Percentiles rank a stretch among this genome's conserved stretches.
Evolutionary conservation across 257 asterid species (phyloP).

Genomic region (Apocynum venetum): DNA sequence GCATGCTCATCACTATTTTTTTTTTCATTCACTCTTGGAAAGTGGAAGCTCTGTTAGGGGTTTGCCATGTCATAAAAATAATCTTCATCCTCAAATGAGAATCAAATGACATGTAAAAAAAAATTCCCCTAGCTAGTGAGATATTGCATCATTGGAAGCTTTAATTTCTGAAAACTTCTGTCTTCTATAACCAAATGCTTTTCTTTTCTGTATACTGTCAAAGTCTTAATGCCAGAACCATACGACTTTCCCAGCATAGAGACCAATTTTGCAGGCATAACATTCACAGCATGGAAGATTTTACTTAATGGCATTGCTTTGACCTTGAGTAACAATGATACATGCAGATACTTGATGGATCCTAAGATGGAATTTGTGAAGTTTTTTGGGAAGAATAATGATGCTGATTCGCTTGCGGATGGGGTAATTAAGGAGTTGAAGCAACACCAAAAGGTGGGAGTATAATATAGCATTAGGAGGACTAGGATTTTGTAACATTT

Average conservation of each 20-base stretch:
- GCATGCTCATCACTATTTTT: not conserved
- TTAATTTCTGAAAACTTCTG: not conserved
- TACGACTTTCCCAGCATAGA: not conserved
- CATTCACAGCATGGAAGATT: not conserved
- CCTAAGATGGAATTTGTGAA: constrained; percentile 84
- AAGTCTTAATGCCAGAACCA: not conserved
- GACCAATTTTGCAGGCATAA: not conserved
- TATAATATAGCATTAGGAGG: constrained; percentile 13
- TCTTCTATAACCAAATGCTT: not conserved
- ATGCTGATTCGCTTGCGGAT: constrained; percentile 55
- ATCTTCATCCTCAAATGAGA: not conserved
- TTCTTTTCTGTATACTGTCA: not conserved
- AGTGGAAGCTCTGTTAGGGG: not conserved
- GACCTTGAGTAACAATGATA: not conserved
- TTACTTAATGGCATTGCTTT: no score
- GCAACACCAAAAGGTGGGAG: constrained; percentile 51
- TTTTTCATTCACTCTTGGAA: not conserved
- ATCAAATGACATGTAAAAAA: not conserved
- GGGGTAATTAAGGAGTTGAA: constrained; percentile 76
- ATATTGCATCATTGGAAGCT: not conserved
- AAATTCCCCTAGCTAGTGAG: not conserved
- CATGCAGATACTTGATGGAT: constrained; percentile 85
- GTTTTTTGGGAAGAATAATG: constrained; percentile 76
- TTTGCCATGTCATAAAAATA: no score
- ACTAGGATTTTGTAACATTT: not conserved